phyloP scores from a whole-genome alignment of 2,329 filamentous ascomycete genomes.

The Dryadomyces quercivorus region DNA sequence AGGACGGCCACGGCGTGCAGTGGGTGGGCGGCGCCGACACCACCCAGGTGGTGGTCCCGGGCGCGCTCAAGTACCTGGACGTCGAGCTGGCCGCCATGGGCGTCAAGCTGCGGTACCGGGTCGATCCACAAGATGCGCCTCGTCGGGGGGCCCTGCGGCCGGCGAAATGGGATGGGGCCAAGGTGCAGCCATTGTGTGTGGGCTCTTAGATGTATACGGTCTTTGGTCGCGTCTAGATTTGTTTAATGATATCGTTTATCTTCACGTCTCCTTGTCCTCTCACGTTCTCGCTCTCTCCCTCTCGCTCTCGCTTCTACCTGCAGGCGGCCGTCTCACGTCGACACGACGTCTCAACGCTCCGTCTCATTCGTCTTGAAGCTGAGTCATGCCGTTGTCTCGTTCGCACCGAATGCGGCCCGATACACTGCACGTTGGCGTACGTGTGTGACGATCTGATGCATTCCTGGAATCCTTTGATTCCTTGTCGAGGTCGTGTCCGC shows the following conservation, averaged over 20 bases:
- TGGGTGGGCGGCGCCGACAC: slow-evolving; percentile 87
- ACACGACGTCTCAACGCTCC: too few relatives aligned
- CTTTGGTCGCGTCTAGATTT: too few relatives aligned
- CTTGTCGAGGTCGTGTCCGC: too few relatives aligned
- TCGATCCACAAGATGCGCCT: slow-evolving; percentile 52
- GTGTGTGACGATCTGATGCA: too few relatives aligned
- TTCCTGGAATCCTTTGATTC: too few relatives aligned
- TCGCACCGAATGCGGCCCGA: too few relatives aligned
- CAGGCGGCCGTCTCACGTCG: too few relatives aligned
- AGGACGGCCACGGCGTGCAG: slow-evolving; percentile 73
- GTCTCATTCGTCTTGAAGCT: too few relatives aligned
- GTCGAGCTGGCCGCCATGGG: slow-evolving; percentile 96
- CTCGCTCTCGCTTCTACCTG: neutral
- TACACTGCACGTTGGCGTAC: too few relatives aligned
- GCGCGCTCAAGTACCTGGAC: slow-evolving; percentile 84
- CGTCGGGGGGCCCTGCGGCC: slow-evolving; percentile 37
- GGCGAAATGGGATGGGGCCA: slow-evolving; percentile 11
- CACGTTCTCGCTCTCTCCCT: neutral
- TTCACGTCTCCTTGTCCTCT: neutral
- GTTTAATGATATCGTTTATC: too few relatives aligned
- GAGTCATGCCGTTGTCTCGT: too few relatives aligned
- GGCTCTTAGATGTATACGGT: neutral
- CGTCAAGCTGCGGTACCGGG: slow-evolving; percentile 75
- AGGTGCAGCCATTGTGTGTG: slow-evolving; percentile 1
- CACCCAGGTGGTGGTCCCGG: slow-evolving; percentile 82